Base-by-base conservation (phyloP, 768 basidiomycete genomes). In the Chiua virens region DNA sequence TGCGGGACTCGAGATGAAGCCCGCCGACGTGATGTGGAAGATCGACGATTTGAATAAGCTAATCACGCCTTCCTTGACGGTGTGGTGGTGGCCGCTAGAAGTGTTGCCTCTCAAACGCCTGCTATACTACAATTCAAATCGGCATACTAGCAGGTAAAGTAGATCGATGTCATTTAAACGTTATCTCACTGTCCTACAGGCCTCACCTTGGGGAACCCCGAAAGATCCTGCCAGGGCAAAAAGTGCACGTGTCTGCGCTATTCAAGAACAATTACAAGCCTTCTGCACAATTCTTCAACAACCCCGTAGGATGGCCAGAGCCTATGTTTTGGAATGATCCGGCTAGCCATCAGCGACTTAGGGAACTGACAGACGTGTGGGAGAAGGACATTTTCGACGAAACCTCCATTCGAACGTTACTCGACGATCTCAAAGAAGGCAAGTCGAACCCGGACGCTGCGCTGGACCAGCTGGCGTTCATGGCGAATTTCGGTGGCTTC, bases 231-330 rank as follows among this genome's bases (percentile, higher is more conserved):
- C 63, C 55, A 0, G 67, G 67, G 14, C 68, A 68, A 37, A 70
- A 60, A 37, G 58, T 68, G n/a, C 67, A 68, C 43, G 61, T 69
- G 8, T 70, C 67, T 2, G 68, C 41, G 25, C 32, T 68, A 1
- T 68, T 66, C 62, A 69, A 62, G 53, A 50, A 54, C 39, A 59
- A 68, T 23, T 68, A 68, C 54, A 67, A 60, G 34, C 58, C 67
- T 8, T 40, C 28, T 37, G 66, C 63, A 2, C 55, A 22, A 21
- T 66, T 68, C 46, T 55, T 47, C 42, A 61, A 55, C 22, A 61
- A 53, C 8, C 41, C 55, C 6, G 53, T 55, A 32, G 41, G 51
- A 17, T 68, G 67, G 67, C 68, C 61, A 5, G 66, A 59, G 13
- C 49, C 63, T 1, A 61, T 68, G 62, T 64, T 63, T 43, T 69